A percentile compares a stretch with the other conserved stretches of the same genome.
Conservation (phyloP, 306 rosid species). For the Glycine soja region DNA sequence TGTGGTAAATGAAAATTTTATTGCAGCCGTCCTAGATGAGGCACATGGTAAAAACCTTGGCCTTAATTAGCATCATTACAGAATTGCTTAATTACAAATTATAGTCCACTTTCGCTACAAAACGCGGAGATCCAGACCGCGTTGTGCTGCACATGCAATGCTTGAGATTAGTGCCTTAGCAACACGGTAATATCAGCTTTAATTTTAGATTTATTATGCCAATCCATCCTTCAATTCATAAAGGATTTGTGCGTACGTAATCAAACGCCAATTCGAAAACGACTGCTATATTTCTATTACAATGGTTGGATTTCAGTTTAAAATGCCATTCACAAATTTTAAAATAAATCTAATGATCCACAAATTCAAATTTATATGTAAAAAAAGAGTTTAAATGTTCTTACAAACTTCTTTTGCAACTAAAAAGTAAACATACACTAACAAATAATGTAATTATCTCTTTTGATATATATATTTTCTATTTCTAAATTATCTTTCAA, state of each 20-base stretch:
- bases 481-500: no score
- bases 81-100: not conserved
- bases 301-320: no score
- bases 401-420: no score
- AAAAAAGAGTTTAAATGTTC: no score
- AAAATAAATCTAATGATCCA: no score
- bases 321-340: no score
- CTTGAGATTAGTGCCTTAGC: not conserved
- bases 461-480: no score
- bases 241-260: not conserved
- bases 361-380: no score
- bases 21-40: slow-evolving; percentile 48
- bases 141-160: not conserved
- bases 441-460: no score
- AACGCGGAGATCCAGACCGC: not conserved
- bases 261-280: not conserved
- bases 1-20: slow-evolving; percentile 32
- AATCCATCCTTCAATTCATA: not conserved
- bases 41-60: not conserved
- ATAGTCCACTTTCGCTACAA: slow-evolving; percentile 1
- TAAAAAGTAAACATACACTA: no score
- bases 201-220: not conserved
- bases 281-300: not conserved
- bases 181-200: not conserved
- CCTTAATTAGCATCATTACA: not conserved